A percentile compares a stretch with the other conserved stretches of the same genome.
Conservation (phyloP, 306 rosid genomes). For the Acacia crassicarpa region DNA sequence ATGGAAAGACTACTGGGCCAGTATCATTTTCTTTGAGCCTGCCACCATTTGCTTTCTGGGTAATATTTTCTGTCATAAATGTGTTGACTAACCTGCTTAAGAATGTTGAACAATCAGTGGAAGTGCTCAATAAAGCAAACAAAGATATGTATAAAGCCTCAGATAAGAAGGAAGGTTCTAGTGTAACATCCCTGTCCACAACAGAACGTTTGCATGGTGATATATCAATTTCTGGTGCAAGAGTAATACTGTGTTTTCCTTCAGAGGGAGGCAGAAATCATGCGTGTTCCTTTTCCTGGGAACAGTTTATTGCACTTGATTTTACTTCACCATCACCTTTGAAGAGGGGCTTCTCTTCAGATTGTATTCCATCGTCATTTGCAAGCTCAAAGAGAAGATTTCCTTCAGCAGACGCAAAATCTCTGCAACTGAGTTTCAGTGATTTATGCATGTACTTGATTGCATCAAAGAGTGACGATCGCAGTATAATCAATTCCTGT, state of each 20-base stretch:
- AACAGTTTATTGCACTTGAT: slow-evolving; percentile 78
- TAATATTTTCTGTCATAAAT: slow-evolving; percentile 57
- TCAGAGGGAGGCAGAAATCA: slow-evolving; percentile 46
- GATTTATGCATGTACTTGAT: slow-evolving; percentile 65
- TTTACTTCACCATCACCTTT: slow-evolving; percentile 49
- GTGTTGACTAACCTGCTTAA: slow-evolving; percentile 45
- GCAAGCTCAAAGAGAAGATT: slow-evolving; percentile 55
- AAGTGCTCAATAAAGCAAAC: slow-evolving; percentile 35
- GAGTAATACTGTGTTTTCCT: slow-evolving; percentile 84
- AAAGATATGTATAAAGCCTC: slow-evolving; percentile 34
- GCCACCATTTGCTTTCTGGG: slow-evolving; percentile 76
- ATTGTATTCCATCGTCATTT: slow-evolving; percentile 38
- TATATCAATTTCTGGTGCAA: slow-evolving; percentile 64
- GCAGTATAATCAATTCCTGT: slow-evolving; percentile 38
- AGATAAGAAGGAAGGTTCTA: slow-evolving; percentile 45
- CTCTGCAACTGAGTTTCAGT: slow-evolving; percentile 61
- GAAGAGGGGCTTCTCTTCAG: slow-evolving; percentile 37
- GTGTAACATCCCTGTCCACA: slow-evolving; percentile 54
- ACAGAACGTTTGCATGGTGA: slow-evolving; percentile 56
- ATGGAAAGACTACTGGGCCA: slow-evolving; percentile 42
- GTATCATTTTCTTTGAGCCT: slow-evolving; percentile 69
- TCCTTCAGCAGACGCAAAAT: slow-evolving; percentile 47
- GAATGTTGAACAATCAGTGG: slow-evolving; percentile 55
- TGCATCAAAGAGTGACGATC: slow-evolving; percentile 40
- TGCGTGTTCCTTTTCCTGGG: slow-evolving; percentile 54